Base-by-base conservation (phyloP, 495 filamentous ascomycete species). In the Podospora australis region DNA sequence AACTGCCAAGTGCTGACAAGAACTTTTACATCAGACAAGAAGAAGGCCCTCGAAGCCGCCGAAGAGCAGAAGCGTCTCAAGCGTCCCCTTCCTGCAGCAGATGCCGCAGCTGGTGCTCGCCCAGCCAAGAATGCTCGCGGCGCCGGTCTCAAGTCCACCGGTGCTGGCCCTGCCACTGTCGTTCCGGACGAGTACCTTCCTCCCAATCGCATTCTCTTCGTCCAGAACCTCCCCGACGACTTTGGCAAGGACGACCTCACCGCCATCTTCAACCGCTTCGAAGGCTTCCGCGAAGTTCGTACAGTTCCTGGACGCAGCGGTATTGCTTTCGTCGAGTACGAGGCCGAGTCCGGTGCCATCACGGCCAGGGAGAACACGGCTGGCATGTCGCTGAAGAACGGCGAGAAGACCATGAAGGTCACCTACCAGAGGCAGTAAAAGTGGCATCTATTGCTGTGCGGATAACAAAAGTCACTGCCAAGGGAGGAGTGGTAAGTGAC, bases 271-370 rank as follows among this genome's bases (percentile, higher is more conserved):
- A 80, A 80, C 30, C 81, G 83, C 28, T 99, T 92, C 71, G 88
- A 95, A 54, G 92, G 92, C 45, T 97, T 97, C 71, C 83, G 82
- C 66, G 94, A 97, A 64, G 88, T 96, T 23, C 81, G 94, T 48
- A 68, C 86, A 65, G 90, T 97, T 36, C 88, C 90, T 5, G 86
- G 87, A 6, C 75, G 94, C 49, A 86, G 79, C 62, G 88, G 87
- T 8, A 91, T 99, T 69, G 91, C 88, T 2, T 97, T 97, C 64
- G 88, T 96, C 53, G 94, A 99, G 67, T 99, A 96, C 70, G 88
- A 95, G 64, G 79, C 75, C 51, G 86, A 96, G 73, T 72, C 81
- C 11, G 89, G 88, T 8, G 90, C 94, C 35, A 96, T 96, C 54
- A 83, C 80, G 43, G 92, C 92, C 25, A 99, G 97, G 78, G 91